Evolutionary conservation across 176 grass and related monocot species (phyloP).

Genomic region (Zea luxurians): DNA sequence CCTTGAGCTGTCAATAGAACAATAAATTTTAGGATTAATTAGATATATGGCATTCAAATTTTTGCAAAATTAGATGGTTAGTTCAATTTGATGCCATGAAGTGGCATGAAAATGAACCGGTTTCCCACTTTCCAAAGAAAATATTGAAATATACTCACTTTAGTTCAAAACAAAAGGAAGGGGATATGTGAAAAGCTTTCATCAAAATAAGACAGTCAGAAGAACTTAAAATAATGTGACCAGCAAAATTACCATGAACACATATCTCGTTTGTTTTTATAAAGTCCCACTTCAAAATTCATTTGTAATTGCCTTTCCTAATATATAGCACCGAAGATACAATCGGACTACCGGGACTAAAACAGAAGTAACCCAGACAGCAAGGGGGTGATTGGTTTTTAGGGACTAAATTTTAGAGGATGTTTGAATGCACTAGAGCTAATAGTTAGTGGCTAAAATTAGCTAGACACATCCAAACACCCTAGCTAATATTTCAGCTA

Average conservation of each 20-base stretch:
- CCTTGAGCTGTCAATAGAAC: constrained; percentile 44
- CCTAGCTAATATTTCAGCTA: too few relatives aligned
- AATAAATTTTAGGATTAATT: neutral
- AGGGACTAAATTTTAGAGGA: too few relatives aligned
- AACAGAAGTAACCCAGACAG: neutral
- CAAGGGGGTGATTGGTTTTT: too few relatives aligned
- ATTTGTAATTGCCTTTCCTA: neutral
- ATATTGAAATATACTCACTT: neutral
- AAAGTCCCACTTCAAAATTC: neutral
- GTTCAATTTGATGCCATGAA: too few relatives aligned
- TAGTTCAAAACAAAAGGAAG: neutral
- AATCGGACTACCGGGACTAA: neutral
- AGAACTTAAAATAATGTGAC: neutral
- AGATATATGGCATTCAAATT: too few relatives aligned
- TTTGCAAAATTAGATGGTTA: too few relatives aligned
- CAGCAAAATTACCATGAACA: neutral
- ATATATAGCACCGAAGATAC: neutral
- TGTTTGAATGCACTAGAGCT: too few relatives aligned
- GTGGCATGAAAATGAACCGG: too few relatives aligned
- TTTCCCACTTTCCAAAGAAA: too few relatives aligned
- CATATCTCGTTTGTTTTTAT: neutral
- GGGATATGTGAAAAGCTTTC: neutral
- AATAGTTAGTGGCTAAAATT: too few relatives aligned
- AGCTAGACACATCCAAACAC: too few relatives aligned
- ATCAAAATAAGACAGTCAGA: neutral